These are phyloP conservation scores for Cupressus sempervirens DNA, from an alignment of 75 land plant genomes.

Conservation along the genomic window DNA sequence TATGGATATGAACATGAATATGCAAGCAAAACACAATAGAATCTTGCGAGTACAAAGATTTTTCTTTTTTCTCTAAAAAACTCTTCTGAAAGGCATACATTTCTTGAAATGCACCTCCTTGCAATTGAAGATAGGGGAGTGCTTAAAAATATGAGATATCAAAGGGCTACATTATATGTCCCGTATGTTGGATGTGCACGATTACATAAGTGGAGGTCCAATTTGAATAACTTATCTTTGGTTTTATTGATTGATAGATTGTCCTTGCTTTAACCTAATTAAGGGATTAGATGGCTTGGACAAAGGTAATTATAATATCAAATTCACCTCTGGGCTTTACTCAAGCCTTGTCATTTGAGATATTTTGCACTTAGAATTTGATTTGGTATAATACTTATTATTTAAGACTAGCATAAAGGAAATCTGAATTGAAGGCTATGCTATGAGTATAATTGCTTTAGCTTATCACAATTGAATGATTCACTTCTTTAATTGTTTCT, in stretches of 20 bases:
- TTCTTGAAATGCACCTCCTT: too few relatives aligned
- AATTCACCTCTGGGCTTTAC: not conserved
- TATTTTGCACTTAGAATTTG: not conserved
- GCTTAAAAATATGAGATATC: not conserved
- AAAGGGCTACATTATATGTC: not conserved
- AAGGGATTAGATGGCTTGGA: not conserved
- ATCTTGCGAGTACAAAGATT: not conserved
- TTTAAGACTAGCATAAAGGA: not conserved
- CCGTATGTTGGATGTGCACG: not conserved
- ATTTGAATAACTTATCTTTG: too few relatives aligned
- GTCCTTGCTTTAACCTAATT: not conserved
- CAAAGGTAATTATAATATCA: not conserved
- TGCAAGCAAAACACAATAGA: not conserved
- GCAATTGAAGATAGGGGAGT: too few relatives aligned
- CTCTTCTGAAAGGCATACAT: not conserved
- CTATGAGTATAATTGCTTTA: not conserved
- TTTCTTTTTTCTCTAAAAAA: too few relatives aligned
- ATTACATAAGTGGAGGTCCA: not conserved
- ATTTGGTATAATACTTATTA: not conserved
- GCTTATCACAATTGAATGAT: not conserved
- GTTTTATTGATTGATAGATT: not conserved
- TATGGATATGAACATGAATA: not conserved
- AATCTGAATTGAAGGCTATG: not conserved
- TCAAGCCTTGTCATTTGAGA: not conserved
- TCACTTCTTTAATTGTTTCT: not conserved